Evolutionary conservation across 306 rosid species (phyloP).

Genomic region (Prunus padus): DNA sequence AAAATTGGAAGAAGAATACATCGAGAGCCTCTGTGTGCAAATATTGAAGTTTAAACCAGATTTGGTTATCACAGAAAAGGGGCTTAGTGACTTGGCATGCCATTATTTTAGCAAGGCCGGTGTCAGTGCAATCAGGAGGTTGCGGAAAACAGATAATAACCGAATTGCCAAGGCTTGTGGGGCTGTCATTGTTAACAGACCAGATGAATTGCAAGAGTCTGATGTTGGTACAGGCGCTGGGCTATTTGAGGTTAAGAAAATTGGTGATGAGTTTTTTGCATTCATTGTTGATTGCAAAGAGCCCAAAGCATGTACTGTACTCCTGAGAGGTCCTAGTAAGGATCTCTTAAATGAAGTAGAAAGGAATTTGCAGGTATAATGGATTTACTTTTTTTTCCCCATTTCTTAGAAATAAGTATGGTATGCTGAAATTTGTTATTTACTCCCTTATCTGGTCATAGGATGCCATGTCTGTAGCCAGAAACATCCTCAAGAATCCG

Average conservation of each 20-base stretch:
- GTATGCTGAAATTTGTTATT: slow-evolving; percentile 18
- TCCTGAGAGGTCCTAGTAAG: slow-evolving; percentile 85
- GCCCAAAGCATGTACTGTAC: slow-evolving; percentile 87
- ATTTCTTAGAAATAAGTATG: neutral
- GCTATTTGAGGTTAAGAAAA: slow-evolving; percentile 86
- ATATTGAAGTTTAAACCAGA: slow-evolving; percentile 89
- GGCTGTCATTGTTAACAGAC: slow-evolving; percentile 92
- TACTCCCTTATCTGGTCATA: slow-evolving; percentile 18
- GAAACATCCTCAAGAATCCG: slow-evolving; percentile 85
- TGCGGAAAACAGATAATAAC: slow-evolving; percentile 85
- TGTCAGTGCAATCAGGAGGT: slow-evolving; percentile 84
- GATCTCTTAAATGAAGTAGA: slow-evolving; percentile 90
- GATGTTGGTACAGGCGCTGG: slow-evolving; percentile 97
- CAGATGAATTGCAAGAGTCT: slow-evolving; percentile 91
- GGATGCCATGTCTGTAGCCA: slow-evolving; percentile 96
- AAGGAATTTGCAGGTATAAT: slow-evolving; percentile 80
- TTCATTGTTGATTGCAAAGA: slow-evolving; percentile 88
- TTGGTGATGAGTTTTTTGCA: slow-evolving; percentile 83
- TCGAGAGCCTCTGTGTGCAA: slow-evolving; percentile 78
- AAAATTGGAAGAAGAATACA: slow-evolving; percentile 89
- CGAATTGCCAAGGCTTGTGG: slow-evolving; percentile 94
- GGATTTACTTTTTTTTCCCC: neutral
- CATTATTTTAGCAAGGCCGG: slow-evolving; percentile 88
- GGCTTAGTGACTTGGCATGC: slow-evolving; percentile 95
- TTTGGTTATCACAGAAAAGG: slow-evolving; percentile 88